Conservation (phyloP, 2,329 filamentous ascomycete species). For the Aspergillus sp. region DNA sequence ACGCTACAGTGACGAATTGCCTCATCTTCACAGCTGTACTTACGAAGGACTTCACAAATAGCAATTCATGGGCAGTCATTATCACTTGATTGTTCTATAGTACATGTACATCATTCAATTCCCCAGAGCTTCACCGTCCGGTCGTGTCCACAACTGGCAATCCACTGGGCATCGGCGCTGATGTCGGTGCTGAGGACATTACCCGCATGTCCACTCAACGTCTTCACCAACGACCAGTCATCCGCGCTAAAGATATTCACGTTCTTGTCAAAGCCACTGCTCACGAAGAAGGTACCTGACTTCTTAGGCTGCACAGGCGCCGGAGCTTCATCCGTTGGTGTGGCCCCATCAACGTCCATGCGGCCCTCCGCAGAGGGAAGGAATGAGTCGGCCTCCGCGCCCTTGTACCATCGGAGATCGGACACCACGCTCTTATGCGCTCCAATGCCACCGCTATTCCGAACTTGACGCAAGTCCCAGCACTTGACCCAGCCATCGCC, state of each 20-base stretch:
- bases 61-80: background rate
- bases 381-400: conserved; percentile 65
- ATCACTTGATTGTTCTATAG: background rate
- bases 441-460: conserved; percentile 79
- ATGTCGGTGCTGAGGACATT: conserved; percentile 91
- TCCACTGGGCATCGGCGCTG: conserved; percentile 82
- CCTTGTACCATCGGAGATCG: conserved; percentile 92
- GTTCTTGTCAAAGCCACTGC: conserved; percentile 87
- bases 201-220: conserved; percentile 83
- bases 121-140: conserved; percentile 96
- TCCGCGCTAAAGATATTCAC: conserved; percentile 96
- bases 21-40: no score
- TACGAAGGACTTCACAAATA: no score
- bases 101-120: conserved; percentile 63
- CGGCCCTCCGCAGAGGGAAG: conserved; percentile 60
- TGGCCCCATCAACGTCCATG: conserved; percentile 35
- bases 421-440: conserved; percentile 90
- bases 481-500: conserved; percentile 96
- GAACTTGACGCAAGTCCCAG: conserved; percentile 92
- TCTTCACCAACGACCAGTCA: conserved; percentile 90
- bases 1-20: no score
- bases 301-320: conserved; percentile 68
- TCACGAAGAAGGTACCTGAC: conserved; percentile 87
- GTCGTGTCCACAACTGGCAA: conserved; percentile 91
- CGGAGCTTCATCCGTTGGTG: conserved; percentile 18